A percentile compares a stretch with the other conserved stretches of the same genome.
Evolutionary conservation across 306 rosid genomes (phyloP).

Genomic region (Quercus aquifolioides): DNA sequence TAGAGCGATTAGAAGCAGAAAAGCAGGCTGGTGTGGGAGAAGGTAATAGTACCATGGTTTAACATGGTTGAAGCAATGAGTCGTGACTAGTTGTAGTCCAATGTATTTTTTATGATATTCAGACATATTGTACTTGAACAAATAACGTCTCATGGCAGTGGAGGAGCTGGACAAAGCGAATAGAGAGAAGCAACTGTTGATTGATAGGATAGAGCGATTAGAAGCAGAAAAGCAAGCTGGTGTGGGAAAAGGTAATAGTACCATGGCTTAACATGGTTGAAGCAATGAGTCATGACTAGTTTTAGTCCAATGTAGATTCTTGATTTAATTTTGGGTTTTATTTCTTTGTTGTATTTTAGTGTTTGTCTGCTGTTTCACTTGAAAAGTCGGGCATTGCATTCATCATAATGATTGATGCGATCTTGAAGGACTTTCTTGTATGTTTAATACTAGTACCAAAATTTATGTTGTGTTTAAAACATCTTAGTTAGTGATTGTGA

Average conservation of each 20-base stretch:
- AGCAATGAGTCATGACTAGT: constrained; percentile 2
- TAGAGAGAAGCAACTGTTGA: constrained; percentile 47
- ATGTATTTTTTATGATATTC: constrained; percentile 8
- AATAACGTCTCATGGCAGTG: constrained; percentile 56
- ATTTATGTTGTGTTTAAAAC: not conserved
- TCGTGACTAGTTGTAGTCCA: constrained; percentile 15
- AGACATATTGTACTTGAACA: constrained; percentile 73
- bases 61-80: not conserved
- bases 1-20: constrained; percentile 56
- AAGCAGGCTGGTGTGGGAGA: constrained; percentile 38
- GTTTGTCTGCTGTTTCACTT: not conserved
- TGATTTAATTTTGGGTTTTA: not conserved
- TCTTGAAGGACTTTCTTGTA: not conserved
- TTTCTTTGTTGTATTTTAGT: not conserved
- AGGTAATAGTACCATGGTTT: constrained; percentile 7
- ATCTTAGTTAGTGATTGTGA: not conserved
- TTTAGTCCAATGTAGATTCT: constrained; percentile 4
- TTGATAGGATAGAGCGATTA: constrained; percentile 48
- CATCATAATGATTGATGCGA: not conserved
- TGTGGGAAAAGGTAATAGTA: constrained; percentile 44
- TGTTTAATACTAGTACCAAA: not conserved
- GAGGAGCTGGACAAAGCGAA: constrained; percentile 55
- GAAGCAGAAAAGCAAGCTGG: constrained; percentile 49
- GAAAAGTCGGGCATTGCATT: not conserved
- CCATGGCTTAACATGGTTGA: constrained; percentile 4